These are phyloP conservation scores for Annulohypoxylon maeteangense DNA, from an alignment of 495 filamentous ascomycete species.

Conservation along the genomic window DNA sequence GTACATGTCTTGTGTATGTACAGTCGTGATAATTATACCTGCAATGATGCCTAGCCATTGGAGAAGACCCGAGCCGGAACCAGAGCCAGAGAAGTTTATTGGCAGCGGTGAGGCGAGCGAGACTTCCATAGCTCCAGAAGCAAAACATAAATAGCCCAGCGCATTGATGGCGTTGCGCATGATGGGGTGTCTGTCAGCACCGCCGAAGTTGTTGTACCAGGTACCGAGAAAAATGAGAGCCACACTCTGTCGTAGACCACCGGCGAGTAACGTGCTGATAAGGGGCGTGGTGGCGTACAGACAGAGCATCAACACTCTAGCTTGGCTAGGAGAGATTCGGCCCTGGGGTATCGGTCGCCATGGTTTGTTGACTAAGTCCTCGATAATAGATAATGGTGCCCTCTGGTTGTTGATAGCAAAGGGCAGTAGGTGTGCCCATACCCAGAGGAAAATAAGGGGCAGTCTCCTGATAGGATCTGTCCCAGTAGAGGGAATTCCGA, in stretches of 20 bases:
- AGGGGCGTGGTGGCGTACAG: background rate
- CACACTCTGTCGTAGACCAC: background rate
- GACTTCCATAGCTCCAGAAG: conserved; percentile 35
- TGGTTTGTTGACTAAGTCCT: conserved; percentile 5
- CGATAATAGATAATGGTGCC: background rate
- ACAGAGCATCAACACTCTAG: background rate
- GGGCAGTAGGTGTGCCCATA: background rate
- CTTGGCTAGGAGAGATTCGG: conserved; percentile 5
- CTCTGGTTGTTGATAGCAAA: background rate
- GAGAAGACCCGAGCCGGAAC: background rate
- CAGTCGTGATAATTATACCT: conserved; percentile 56
- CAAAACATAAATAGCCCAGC: conserved; percentile 46
- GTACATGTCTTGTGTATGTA: conserved; percentile 61
- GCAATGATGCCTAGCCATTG: conserved; percentile 16
- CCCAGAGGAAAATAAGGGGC: conserved; percentile 5
- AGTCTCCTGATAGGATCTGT: background rate
- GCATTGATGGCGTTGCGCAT: conserved; percentile 51
- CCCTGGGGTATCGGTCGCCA: conserved; percentile 5
- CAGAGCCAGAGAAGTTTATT: too few species aligned
- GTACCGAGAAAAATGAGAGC: conserved; percentile 9
- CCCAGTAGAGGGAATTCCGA: background rate
- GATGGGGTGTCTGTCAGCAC: conserved; percentile 44
- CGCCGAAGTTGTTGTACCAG: conserved; percentile 50
- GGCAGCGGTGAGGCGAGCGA: conserved; percentile 7
- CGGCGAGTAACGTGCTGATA: background rate